Base-by-base conservation (phyloP, 768 basidiomycete genomes). In the Amanita jacksonii region DNA sequence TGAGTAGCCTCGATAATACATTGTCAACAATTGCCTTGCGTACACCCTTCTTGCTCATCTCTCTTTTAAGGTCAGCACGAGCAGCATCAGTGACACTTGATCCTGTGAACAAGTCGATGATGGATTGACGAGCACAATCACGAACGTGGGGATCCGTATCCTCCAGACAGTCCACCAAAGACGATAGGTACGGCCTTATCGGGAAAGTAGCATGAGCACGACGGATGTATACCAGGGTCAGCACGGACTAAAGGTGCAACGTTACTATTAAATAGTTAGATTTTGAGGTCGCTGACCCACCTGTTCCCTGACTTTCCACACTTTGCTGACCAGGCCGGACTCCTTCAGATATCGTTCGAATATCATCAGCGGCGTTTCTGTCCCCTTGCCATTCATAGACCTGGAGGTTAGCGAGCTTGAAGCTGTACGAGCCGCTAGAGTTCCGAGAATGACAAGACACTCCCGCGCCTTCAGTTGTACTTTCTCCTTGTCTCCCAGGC, bases 121-220 rank as follows among this genome's bases (percentile, higher is more conserved):
- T 74, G 1, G 88, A 81, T 52, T 77, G 74, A 38, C 82, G 77
- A 6, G 93, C 83, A 57, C 81, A 82, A 44, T 91, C 85, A 34
- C 96, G 83, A 41, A 98, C 96, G 52, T 79, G 77, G 15, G 84
- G 76, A 56, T 99, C 96, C 1, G 80, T 77, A 62, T 98, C 94
- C 65, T 97, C 88, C 23, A 99, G 70, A 30, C 81, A 70, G 44
- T 82, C 86, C 25, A 97, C 88, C 39, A 99, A 76, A 9, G 72
- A 63, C 1, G 84, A 62, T 24, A 94, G 74, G 62, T 84, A 97
- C 4, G 85, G 76, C 35, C 85, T 74, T 33, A 96, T 77, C 27
- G 89, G 88, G 47, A 90, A 88, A 34, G 76, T 67, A 54, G 76
- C 74, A 58, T 85, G 76, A 34, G 65, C 58, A 28, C 82, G 79